Evolutionary conservation across 371 early-diverging fungal genomes (phyloP).

Genomic region (Mortierella sp.): DNA sequence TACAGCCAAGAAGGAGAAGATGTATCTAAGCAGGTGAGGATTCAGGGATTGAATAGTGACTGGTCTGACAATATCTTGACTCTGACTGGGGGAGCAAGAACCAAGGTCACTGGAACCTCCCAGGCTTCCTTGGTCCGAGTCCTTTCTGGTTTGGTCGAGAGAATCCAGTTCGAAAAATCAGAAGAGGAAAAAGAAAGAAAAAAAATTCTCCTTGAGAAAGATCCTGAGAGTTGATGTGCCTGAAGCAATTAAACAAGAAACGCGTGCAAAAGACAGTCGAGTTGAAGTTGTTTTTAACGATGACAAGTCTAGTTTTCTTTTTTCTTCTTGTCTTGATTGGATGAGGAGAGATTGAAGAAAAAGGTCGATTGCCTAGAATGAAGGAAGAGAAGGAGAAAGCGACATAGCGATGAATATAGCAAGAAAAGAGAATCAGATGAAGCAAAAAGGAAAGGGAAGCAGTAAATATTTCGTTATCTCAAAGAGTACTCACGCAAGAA

Average conservation of each 20-base stretch:
- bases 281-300: not conserved
- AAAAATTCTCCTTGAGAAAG: not conserved
- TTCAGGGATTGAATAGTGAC: conserved; percentile 46
- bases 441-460: not conserved
- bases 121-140: conserved; percentile 6
- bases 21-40: not conserved
- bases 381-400: not conserved
- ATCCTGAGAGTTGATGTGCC: not conserved
- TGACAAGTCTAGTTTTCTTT: not conserved
- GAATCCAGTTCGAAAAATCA: conserved; percentile 24
- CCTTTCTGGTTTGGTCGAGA: conserved; percentile 15
- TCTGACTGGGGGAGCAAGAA: not conserved
- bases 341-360: not conserved
- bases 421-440: not conserved
- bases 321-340: not conserved
- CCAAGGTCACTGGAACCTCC: not conserved
- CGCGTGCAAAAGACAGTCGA: not conserved
- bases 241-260: not conserved
- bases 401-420: too few relatives aligned
- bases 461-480: too few relatives aligned
- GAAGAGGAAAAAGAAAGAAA: not conserved
- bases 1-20: conserved; percentile 49
- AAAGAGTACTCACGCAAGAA: too few relatives aligned
- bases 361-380: not conserved
- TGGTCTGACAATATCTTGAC: not conserved